A percentile compares a stretch with the other conserved stretches of the same genome.
Evolutionary conservation across 2,329 filamentous ascomycete genomes (phyloP).

Genomic region (Fusarium sp.): DNA sequence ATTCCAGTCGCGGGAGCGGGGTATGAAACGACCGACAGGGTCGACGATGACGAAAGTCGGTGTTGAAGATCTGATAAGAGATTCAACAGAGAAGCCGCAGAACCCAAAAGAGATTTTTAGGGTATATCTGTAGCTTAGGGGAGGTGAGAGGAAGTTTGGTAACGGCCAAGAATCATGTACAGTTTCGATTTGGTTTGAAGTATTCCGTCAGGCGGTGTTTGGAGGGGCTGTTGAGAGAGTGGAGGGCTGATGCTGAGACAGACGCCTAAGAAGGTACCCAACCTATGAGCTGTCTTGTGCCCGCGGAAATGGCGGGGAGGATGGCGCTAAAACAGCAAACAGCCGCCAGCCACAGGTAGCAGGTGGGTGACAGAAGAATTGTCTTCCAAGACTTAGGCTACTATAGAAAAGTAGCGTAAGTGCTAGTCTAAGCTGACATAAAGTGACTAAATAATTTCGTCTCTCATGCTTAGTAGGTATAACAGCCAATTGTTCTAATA

Average conservation of each 20-base stretch:
- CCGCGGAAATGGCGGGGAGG: slow-evolving; percentile 32
- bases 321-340: slow-evolving; percentile 23
- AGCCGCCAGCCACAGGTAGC: slow-evolving; percentile 3
- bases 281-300: slow-evolving; percentile 10
- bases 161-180: slow-evolving; percentile 13
- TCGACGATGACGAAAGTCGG: slow-evolving; percentile 9
- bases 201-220: slow-evolving; percentile 28
- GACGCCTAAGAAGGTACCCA: slow-evolving; percentile 14
- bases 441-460: neutral
- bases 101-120: neutral
- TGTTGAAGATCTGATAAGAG: neutral
- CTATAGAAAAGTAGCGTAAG: neutral
- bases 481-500: neutral
- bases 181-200: neutral
- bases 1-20: slow-evolving; percentile 25
- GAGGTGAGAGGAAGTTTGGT: slow-evolving; percentile 23
- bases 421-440: neutral
- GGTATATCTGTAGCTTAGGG: slow-evolving; percentile 6
- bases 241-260: slow-evolving; percentile 24
- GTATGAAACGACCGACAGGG: slow-evolving; percentile 14
- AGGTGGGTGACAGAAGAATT: neutral
- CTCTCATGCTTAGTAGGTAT: neutral
- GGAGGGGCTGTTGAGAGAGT: slow-evolving; percentile 24
- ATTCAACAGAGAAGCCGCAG: neutral
- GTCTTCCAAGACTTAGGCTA: neutral